Conservation (phyloP, 202 grass and related monocot species). For the Cymbopogon flexuosus region DNA sequence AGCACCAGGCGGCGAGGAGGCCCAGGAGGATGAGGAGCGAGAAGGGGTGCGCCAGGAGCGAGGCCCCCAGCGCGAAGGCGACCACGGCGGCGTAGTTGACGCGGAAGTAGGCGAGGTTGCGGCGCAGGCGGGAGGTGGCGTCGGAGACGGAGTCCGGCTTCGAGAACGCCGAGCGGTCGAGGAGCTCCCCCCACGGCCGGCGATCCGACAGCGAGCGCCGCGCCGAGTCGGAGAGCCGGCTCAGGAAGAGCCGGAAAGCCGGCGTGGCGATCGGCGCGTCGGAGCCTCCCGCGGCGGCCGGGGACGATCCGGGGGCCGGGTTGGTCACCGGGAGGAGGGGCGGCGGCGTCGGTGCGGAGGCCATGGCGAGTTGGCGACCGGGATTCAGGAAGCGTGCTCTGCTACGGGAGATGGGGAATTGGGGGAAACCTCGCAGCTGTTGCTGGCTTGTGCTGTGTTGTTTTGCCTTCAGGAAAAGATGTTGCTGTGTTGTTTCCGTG, state of each 20-base stretch:
- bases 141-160: conserved; percentile 67
- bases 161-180: conserved; percentile 72
- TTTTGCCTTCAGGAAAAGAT: not conserved
- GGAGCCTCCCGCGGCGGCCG: conserved; percentile 20
- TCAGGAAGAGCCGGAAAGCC: conserved; percentile 53
- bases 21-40: conserved; percentile 69
- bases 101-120: conserved; percentile 81
- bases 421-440: not conserved
- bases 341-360: conserved; percentile 45
- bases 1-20: conserved; percentile 55
- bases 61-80: conserved; percentile 55
- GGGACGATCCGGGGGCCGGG: conserved; percentile 25
- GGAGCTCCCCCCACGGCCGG: conserved; percentile 69
- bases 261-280: conserved; percentile 50
- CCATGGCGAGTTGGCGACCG: conserved; percentile 43
- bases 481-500: not conserved
- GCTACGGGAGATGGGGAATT: not conserved
- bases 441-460: not conserved
- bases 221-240: conserved; percentile 49
- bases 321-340: conserved; percentile 65
- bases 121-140: conserved; percentile 65
- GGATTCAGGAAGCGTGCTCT: not conserved
- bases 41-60: conserved; percentile 74
- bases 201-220: conserved; percentile 62
- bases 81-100: conserved; percentile 76